A percentile compares a stretch with the other conserved stretches of the same genome.
These are phyloP conservation scores for Xylaria sp. DNA, from an alignment of 2,329 filamentous ascomycete genomes.

Conservation along the genomic window DNA sequence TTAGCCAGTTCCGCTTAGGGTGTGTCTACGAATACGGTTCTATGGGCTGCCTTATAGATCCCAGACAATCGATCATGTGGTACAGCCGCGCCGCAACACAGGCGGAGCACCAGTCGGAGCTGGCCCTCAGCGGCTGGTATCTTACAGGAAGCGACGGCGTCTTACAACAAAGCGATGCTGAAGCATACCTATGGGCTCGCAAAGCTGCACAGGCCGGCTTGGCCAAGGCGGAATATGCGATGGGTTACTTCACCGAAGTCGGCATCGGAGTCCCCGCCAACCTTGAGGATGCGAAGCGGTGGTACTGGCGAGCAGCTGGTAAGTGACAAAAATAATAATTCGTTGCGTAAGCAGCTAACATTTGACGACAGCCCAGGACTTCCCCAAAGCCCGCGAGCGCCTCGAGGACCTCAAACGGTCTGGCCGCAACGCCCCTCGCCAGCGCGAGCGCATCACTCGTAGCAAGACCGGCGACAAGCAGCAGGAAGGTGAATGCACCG, in stretches of 20 bases:
- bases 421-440: constrained; percentile 76
- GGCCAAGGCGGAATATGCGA: constrained; percentile 95
- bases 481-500: constrained; percentile 85
- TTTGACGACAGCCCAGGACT: constrained; percentile 80
- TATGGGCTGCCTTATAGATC: constrained; percentile 83
- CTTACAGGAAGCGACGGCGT: constrained; percentile 90
- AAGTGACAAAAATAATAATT: too few relatives aligned
- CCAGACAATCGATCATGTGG: constrained; percentile 88
- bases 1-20: constrained; percentile 89
- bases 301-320: constrained; percentile 98
- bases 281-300: constrained; percentile 93
- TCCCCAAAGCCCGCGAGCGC: constrained; percentile 89
- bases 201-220: constrained; percentile 90
- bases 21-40: constrained; percentile 90
- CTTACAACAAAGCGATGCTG: constrained; percentile 89
- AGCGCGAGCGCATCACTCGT: constrained; percentile 80
- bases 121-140: constrained; percentile 91
- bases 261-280: constrained; percentile 89
- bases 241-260: constrained; percentile 97
- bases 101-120: constrained; percentile 92
- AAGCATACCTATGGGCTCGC: constrained; percentile 95
- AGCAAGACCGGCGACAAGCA: constrained; percentile 79
- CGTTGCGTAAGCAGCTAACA: constrained; percentile 72
- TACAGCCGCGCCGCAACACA: constrained; percentile 92
- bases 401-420: constrained; percentile 90